Base-by-base conservation (phyloP, 768 basidiomycete species). In the Suillus spraguei region DNA sequence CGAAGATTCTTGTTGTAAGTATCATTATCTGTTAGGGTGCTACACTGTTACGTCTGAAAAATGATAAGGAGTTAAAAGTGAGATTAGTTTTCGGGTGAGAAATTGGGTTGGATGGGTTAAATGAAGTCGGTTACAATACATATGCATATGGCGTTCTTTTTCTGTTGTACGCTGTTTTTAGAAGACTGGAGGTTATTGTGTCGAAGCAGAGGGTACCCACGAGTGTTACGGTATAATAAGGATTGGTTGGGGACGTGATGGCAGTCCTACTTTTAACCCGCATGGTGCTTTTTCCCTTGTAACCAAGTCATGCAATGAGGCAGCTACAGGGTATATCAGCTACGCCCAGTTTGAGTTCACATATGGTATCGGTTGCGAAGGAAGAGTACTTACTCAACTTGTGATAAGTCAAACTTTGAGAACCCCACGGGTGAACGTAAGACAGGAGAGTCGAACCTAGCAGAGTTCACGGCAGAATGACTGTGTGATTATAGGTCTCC, bases 41-140 rank as follows among this genome's bases (percentile, higher is more conserved):
- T 22, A 46, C 46, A n/a, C 46, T 11, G 13, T 63, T 63, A 63
- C 63, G 63, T 63, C 42, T 36, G 33, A 41, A 28, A 28, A 28
- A 59, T 50, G 64, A 65, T 65, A 63, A 65, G 62, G 38, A 11
- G 55, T 16, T n/a, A 39, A 62, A 55, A 64, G 53, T 32, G 56
- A 58, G 56, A 46, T 46, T 22, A 3, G 17, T 22, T 42, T 42
- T 47, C 46, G 64, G 38, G 32, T 35, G 35, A 36, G 28, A 41
- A 38, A 11, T 38, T 38, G 36, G 36, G 36, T 38, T 39, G 38
- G 13, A 39, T n/a, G 32, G 8, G 22, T 11, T 39, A 62, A 44
- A 63, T 63, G 61, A 64, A 62, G 10, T 53, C 38, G 61, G 60
- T 46, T 61, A 28, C 44, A 17, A 38, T 38, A 60, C 13, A 54